Evolutionary conservation across 1,139 yeast genomes (phyloP).

Genomic region (Pichia sp.): DNA sequence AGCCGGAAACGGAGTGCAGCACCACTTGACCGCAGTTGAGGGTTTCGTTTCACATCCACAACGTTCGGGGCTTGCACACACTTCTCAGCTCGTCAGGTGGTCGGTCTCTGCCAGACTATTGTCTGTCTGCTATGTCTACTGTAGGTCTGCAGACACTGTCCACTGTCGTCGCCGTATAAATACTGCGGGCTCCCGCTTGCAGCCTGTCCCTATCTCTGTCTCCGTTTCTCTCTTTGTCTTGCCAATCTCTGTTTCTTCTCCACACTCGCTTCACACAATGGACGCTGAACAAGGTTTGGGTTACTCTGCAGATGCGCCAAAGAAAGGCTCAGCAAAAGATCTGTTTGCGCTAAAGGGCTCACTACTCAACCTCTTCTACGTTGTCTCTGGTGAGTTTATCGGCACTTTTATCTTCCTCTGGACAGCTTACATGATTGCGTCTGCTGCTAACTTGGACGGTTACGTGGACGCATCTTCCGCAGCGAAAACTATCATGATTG

Average conservation of each 20-base stretch:
- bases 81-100: no score
- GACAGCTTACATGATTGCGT: conserved; percentile 79
- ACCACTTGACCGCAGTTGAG: no score
- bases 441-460: conserved; percentile 68
- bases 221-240: neutral
- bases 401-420: conserved; percentile 83
- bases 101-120: no score
- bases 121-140: neutral
- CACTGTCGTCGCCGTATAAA: no score
- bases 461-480: conserved; percentile 49
- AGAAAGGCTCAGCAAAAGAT: conserved; percentile 20
- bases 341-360: conserved; percentile 34
- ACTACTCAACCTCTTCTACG: conserved; percentile 44
- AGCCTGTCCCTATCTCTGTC: neutral
- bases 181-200: neutral
- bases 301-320: conserved; percentile 30
- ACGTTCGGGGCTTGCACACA: no score
- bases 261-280: conserved; percentile 7
- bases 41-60: no score
- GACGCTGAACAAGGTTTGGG: conserved; percentile 32
- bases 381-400: conserved; percentile 61
- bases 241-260: neutral
- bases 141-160: no score
- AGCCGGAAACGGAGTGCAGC: neutral
- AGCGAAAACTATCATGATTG: conserved; percentile 62